phyloP scores from a whole-genome alignment of 164 flowering plant species.

The Magnolia sinica region DNA sequence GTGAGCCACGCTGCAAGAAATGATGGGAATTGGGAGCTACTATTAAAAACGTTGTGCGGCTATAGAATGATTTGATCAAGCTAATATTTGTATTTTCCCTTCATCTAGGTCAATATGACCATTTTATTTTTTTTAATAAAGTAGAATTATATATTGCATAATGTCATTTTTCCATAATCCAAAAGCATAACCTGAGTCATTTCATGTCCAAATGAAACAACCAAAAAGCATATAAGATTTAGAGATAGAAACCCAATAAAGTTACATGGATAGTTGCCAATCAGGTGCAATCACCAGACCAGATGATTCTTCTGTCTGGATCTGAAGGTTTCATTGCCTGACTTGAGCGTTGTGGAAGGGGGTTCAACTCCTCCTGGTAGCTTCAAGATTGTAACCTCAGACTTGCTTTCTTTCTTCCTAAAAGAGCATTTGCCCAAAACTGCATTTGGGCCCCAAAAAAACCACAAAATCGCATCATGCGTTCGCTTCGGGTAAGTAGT shows the following conservation, averaged over 20 bases:
- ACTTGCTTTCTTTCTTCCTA: background rate
- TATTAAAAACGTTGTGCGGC: too few relatives aligned
- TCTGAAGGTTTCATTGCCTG: background rate
- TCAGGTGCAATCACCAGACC: background rate
- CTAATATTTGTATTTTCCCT: too few relatives aligned
- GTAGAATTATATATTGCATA: background rate
- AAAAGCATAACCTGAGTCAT: background rate
- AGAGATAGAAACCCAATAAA: background rate
- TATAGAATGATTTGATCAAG: too few relatives aligned
- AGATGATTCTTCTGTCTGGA: background rate
- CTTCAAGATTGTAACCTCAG: background rate
- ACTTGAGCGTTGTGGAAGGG: background rate
- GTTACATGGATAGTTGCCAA: background rate
- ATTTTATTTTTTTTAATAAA: too few relatives aligned
- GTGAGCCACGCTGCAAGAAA: too few relatives aligned
- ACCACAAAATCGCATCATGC: constrained; percentile 14
- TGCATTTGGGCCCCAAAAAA: constrained; percentile 14
- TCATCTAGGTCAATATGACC: too few relatives aligned
- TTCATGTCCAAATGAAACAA: background rate
- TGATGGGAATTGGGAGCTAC: too few relatives aligned
- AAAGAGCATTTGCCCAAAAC: background rate
- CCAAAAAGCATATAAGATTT: background rate
- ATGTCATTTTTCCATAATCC: background rate
- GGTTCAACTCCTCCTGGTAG: background rate
- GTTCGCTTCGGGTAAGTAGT: background rate